Evolutionary conservation across 768 basidiomycete genomes (phyloP), one percentile per base, ranked within the genome.

Genomic region (Amanita muscaria): DNA sequence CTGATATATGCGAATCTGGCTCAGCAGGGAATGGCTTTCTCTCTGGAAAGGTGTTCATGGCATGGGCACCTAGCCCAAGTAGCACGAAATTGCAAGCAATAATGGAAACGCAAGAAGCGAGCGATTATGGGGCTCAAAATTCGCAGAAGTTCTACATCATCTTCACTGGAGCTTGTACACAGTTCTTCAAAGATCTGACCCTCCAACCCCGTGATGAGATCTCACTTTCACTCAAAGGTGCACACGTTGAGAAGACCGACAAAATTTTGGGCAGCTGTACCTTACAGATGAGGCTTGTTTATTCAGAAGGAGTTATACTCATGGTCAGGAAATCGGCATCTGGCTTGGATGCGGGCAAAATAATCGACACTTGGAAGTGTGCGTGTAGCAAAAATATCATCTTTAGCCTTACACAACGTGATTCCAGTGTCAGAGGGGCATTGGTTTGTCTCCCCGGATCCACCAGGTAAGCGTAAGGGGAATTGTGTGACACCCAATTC

Each of bases 161-260:
- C 38, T 56, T 76, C 15, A 52, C 60, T 3, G 64, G 66, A 35
- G 43, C 41, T 18, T 64, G 58, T 33, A 46, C 58, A 19, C 47
- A 60, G 1, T 57, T 62, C 48, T 61, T 71, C 34, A 41, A 56
- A 7, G 51, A 59, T 18, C 57, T 80, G 7, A 42, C 61, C 25
- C 64, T 77, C 46, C 58, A 63, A 29, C 58, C 70, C 5, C 57
- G 61, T 2, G 71, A 76, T 44, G 59, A 59, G 31, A 51, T 81
- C 19, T 56, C 57, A n/a, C 42, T 81, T n/a, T 64, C 71, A 14
- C 64, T 80, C 15, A 69, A 64, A 46, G 75, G 74, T 2, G 62
- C 62, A 19, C 48, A 46, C 21, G 47, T 76, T 16, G 60, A 61
- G 29, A 59, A 36, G 58, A 40, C 47, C 16, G 29, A 44, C 19